Evolutionary conservation across 2,329 filamentous ascomycete species (phyloP), one percentile per base, ranked within the genome.

Genomic region (Microdochium nivale): DNA sequence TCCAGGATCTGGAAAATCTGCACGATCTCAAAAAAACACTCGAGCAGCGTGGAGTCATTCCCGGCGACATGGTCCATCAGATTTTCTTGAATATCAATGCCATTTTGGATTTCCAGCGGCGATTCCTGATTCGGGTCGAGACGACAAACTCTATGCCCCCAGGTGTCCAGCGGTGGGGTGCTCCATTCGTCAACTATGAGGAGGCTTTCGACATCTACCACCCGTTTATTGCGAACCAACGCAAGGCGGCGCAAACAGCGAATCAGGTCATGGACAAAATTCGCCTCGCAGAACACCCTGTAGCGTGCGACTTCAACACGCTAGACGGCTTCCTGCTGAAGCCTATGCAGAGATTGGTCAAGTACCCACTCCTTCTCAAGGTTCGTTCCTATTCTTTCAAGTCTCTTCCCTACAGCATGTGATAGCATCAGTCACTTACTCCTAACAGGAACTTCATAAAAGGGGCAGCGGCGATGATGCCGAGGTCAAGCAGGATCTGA

Each of bases 81-180:
- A 96, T 99, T 56, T 99, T 99, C 70, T 78, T 97, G 55, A 99
- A 99, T 69, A 83, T 97, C 64, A 96, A 97, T 66, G 84, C 88
- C 27, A 88, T 99, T 48, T 79, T 99, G 50, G 94, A 99, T 68
- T 96, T 96, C 65, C 92, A 97, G 65, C 86, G 95, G 56, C 83
- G 91, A 25, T 97, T 99, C 62, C 76, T 99, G 48, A 97, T 99
- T 62, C 86, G 90, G 51, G 88, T 99, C 56, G 94, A 99, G 71
- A 95, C 95, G 25, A 95, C 91, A 35, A 96, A 97, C 63, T 90
- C 88, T 3, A 81, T 90, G 70, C 80, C 88, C 0, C 78, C 86
- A 55, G 72, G 79, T 3, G 77, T 81, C 55, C 94, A 99, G 67
- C 87, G 92, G 66, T 99, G 94, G 94, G 94, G 94, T n/a, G 78